These are phyloP conservation scores for Epichloe glyceriae DNA, from an alignment of 2,329 filamentous ascomycete genomes.

Conservation along the genomic window DNA sequence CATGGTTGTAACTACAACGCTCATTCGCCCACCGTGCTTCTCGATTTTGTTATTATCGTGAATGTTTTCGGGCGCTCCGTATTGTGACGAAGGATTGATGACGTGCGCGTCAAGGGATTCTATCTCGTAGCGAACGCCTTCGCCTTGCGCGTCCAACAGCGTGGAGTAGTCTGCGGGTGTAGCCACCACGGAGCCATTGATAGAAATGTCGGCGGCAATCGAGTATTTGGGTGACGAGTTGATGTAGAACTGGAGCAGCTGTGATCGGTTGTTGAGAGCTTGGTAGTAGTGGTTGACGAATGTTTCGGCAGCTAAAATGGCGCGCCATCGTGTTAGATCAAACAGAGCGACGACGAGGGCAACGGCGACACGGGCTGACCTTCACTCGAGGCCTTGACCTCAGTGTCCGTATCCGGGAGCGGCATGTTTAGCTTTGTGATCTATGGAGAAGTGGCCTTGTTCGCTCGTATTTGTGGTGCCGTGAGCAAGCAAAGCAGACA, in stretches of 20 bases:
- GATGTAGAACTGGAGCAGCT: conserved; percentile 58
- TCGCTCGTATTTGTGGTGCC: background rate
- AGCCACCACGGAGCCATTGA: conserved; percentile 60
- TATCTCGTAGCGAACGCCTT: conserved; percentile 53
- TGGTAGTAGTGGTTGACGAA: conserved; percentile 68
- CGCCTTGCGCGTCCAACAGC: conserved; percentile 52
- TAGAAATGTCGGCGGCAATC: conserved; percentile 55
- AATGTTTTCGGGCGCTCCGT: conserved; percentile 38
- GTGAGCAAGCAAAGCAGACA: background rate
- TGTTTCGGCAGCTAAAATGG: conserved; percentile 46
- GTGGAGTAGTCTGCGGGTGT: conserved; percentile 53
- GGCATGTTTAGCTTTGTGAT: conserved; percentile 15
- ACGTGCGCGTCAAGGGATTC: conserved; percentile 68
- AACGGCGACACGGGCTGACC: conserved; percentile 18
- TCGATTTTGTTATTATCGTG: conserved; percentile 29
- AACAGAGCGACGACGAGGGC: background rate
- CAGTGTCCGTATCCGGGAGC: conserved; percentile 26
- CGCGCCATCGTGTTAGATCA: background rate
- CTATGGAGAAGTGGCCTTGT: background rate
- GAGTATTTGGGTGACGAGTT: conserved; percentile 39
- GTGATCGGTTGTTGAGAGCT: conserved; percentile 51
- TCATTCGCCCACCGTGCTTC: conserved; percentile 45
- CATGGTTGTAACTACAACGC: conserved; percentile 59
- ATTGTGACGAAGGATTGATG: conserved; percentile 53
- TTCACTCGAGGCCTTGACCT: conserved; percentile 34